phyloP scores from a whole-genome alignment of 805 yeast genomes.

The Candida gorgasii region DNA sequence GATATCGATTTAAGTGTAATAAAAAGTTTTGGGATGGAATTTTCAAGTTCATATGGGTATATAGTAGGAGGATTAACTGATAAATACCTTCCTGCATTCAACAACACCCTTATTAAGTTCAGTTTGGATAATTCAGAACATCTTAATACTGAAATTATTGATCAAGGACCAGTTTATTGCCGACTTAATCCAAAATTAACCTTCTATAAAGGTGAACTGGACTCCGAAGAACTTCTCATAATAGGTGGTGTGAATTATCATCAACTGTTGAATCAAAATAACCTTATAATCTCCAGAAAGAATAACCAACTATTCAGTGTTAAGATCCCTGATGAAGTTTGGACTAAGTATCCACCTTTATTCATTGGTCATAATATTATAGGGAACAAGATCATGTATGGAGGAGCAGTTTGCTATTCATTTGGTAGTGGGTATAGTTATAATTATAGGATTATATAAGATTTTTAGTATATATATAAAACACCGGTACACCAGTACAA shows the following conservation, averaged over 20 bases:
- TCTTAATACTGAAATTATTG: conserved; percentile 18
- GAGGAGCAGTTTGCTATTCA: conserved; percentile 83
- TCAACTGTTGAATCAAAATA: conserved; percentile 13
- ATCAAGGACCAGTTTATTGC: conserved; percentile 39
- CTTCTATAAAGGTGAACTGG: too few species aligned
- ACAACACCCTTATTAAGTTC: conserved; percentile 36
- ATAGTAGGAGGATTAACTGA: conserved; percentile 50
- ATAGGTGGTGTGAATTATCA: conserved; percentile 22
- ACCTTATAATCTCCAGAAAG: conserved; percentile 7
- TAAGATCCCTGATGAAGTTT: conserved; percentile 19
- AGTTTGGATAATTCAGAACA: conserved; percentile 18
- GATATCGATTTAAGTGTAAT: conserved; percentile 22
- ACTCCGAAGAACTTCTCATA: conserved; percentile 41
- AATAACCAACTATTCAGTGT: neutral
- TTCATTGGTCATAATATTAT: conserved; percentile 55
- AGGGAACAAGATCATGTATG: conserved; percentile 28
- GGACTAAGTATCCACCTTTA: conserved; percentile 47
- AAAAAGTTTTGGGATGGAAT: conserved; percentile 37
- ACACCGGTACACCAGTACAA: neutral
- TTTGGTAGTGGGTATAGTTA: conserved; percentile 55
- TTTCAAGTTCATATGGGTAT: conserved; percentile 34
- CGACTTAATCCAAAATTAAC: conserved; percentile 18
- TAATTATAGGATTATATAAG: conserved; percentile 9
- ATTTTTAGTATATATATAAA: neutral
- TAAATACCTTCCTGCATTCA: conserved; percentile 29